phyloP scores from a whole-genome alignment of 192 early-diverging fungal species.

The Backusella westeae region DNA sequence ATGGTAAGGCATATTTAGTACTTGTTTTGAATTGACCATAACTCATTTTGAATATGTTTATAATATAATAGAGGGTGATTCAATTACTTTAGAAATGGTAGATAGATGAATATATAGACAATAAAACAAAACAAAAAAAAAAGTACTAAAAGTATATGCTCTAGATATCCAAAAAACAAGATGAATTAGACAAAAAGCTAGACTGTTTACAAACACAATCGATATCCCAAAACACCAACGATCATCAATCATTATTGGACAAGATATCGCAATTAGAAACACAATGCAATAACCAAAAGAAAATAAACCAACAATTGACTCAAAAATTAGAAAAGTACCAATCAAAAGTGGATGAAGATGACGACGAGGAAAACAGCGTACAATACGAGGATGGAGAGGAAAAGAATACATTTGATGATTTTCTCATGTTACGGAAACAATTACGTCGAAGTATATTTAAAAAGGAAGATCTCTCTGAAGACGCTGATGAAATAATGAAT shows the following conservation, averaged over 20 bases:
- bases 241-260: background rate
- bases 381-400: background rate
- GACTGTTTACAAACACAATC: background rate
- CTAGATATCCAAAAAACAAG: background rate
- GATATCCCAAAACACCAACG: background rate
- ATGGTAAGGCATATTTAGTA: background rate
- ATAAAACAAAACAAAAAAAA: background rate
- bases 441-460: conserved; percentile 29
- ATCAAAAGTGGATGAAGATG: background rate
- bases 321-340: background rate
- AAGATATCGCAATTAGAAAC: background rate
- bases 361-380: background rate
- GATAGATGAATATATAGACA: background rate
- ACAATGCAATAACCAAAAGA: background rate
- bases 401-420: conserved; percentile 9
- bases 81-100: background rate
- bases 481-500: conserved; percentile 23
- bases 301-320: background rate
- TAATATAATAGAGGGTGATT: background rate
- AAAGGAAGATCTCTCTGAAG: conserved; percentile 17
- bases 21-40: background rate
- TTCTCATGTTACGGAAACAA: conserved; percentile 22
- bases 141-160: background rate
- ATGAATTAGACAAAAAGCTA: background rate
- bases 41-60: background rate